Base-by-base conservation (phyloP, 768 basidiomycete species). In the Pulveroboletus sp. region DNA sequence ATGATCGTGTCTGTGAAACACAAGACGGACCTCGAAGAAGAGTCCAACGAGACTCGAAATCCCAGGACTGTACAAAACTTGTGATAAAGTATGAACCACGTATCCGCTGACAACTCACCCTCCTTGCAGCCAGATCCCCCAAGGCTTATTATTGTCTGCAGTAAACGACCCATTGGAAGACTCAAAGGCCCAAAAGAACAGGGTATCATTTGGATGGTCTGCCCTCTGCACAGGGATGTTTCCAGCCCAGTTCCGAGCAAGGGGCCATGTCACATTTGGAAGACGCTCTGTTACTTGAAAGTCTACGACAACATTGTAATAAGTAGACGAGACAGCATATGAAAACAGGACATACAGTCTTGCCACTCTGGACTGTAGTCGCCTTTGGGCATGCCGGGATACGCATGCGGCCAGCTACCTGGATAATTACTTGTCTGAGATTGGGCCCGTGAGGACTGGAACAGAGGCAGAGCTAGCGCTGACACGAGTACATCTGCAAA, bases 11-110 rank as follows among this genome's bases (percentile, higher is more conserved):
- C 5, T 0, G 23, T 8, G 12, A 33, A 39, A 36, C n/a, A 4
- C 29, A 20, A 12, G 39, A 69, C 72, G n/a, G 27, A 80, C 80
- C 73, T 85, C 85, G 45, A 82, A 76, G 51, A 84, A 71, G 47
- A 81, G 63, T 10, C 84, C 84, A 39, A 75, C 63, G 64, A 87
- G 65, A 61, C 84, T 84, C 8, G 86, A 87, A 4, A 80, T 79
- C 9, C 85, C 86, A 5, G 85, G 85, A 17, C 85, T 74, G 47
- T 3, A 9, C 32, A 44, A 6, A 32, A 25, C 7, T 10, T n/a
- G n/a, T n/a, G n/a, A 14, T 51, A 4, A 49, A 42, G 6, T 19
- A 12, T 17, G 43, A 13, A 14, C 11, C 11, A n/a, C 19, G 16
- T 12, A 21, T 31, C 14, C 8, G 35, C 12, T 6, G 11, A n/a